Evolutionary conservation across 805 yeast genomes (phyloP).

Genomic region (Candida saitoana): DNA sequence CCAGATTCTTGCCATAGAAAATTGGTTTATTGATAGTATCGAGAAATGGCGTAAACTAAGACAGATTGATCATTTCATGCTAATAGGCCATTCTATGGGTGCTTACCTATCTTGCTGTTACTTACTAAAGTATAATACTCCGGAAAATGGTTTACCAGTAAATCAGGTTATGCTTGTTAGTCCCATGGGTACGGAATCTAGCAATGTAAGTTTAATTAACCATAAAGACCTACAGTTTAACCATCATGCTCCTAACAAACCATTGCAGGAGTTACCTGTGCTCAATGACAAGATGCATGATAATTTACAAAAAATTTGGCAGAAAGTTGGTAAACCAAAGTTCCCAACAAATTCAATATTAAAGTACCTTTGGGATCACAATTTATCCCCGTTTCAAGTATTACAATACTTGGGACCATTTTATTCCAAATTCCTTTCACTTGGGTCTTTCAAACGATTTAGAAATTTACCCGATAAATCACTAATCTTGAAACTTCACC

Average conservation of each 20-base stretch:
- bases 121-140: constrained; percentile 33
- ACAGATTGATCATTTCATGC: constrained; percentile 21
- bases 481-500: constrained; percentile 33
- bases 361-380: constrained; percentile 33
- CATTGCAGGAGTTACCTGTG: constrained; percentile 29
- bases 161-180: constrained; percentile 30
- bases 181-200: constrained; percentile 44
- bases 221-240: constrained; percentile 27
- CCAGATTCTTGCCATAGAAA: constrained; percentile 31
- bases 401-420: constrained; percentile 37
- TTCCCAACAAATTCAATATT: constrained; percentile 32
- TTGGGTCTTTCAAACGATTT: constrained; percentile 40
- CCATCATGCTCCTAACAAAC: constrained; percentile 32
- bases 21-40: constrained; percentile 39
- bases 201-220: constrained; percentile 30
- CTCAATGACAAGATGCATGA: constrained; percentile 14
- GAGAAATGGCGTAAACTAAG: constrained; percentile 33
- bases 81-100: constrained; percentile 42
- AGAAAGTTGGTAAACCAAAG: constrained; percentile 31
- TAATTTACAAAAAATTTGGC: constrained; percentile 23
- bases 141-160: constrained; percentile 9
- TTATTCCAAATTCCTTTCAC: constrained; percentile 37
- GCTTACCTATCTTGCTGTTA: constrained; percentile 39
- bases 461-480: constrained; percentile 20
- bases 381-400: constrained; percentile 37